Conservation (phyloP, 2,329 filamentous ascomycete genomes). For the Neonectria faginata region DNA sequence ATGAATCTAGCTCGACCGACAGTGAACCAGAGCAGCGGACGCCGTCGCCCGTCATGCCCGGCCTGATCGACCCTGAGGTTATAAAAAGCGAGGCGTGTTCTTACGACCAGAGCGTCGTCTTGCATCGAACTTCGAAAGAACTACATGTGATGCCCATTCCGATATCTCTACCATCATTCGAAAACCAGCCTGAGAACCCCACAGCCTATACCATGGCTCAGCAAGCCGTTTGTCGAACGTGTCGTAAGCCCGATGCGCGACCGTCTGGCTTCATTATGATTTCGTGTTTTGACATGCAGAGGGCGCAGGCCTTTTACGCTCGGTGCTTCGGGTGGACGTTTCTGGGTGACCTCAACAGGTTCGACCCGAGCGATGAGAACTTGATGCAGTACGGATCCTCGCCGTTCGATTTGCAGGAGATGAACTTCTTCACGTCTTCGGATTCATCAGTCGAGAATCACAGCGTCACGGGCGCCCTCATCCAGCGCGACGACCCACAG, state of each 20-base stretch:
- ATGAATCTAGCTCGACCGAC: conserved; percentile 6
- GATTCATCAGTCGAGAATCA: not conserved
- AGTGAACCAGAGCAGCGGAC: conserved; percentile 11
- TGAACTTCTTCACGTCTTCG: conserved; percentile 42
- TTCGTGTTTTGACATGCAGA: conserved; percentile 39
- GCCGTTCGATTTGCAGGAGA: conserved; percentile 38
- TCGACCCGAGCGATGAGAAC: conserved; percentile 21
- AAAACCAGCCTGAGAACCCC: not conserved
- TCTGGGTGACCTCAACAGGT: conserved; percentile 38
- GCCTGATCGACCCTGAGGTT: not conserved
- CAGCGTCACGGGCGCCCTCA: conserved; percentile 34
- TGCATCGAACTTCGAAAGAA: conserved; percentile 12
- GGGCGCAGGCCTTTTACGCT: conserved; percentile 41
- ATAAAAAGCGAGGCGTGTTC: not conserved
- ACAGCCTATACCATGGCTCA: not conserved
- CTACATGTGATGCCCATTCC: conserved; percentile 5
- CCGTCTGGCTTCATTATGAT: conserved; percentile 41
- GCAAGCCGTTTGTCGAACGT: not conserved
- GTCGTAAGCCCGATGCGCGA: not conserved
- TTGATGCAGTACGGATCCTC: conserved; percentile 40
- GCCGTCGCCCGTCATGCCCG: conserved; percentile 9
- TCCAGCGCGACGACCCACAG: conserved; percentile 23
- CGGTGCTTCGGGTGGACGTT: conserved; percentile 43
- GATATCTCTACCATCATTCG: conserved; percentile 6
- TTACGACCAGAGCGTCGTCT: not conserved